A percentile compares a stretch with the other conserved stretches of the same genome.
phyloP scores from a whole-genome alignment of 1,139 yeast genomes.

The Kodamaea fungicola region DNA sequence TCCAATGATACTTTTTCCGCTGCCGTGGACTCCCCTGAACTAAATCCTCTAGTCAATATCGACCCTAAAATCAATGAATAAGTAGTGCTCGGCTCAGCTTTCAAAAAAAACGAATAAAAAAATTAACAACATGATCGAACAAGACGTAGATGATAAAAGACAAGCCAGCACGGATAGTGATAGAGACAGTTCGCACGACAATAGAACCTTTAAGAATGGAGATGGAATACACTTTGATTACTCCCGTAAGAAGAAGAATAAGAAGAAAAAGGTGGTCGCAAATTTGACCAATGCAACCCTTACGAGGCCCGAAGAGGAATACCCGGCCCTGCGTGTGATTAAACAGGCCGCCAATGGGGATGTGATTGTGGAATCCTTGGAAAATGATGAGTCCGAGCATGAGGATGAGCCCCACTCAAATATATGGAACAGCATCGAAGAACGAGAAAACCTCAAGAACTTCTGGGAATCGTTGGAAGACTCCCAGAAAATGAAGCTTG shows the following conservation, averaged over 20 bases:
- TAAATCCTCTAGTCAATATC: constrained; percentile 4
- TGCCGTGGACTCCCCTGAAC: constrained; percentile 2
- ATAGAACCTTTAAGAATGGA: constrained; percentile 30
- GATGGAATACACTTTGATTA: constrained; percentile 7
- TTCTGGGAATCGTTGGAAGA: constrained; percentile 72
- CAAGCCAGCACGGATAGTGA: background rate
- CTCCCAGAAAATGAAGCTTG: constrained; percentile 58
- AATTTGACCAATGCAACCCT: constrained; percentile 38
- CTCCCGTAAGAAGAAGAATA: constrained; percentile 25
- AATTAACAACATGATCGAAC: background rate
- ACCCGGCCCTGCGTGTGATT: constrained; percentile 70
- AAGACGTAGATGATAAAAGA: background rate
- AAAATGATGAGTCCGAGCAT: constrained; percentile 15
- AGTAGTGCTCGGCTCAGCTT: background rate
- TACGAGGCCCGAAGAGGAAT: constrained; percentile 57
- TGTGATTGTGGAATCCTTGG: constrained; percentile 58
- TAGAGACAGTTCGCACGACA: constrained; percentile 16
- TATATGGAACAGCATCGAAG: constrained; percentile 65
- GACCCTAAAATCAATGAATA: constrained; percentile 4
- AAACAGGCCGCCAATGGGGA: constrained; percentile 74
- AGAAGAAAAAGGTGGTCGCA: constrained; percentile 7
- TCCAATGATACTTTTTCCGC: background rate
- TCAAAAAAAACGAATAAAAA: background rate
- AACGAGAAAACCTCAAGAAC: constrained; percentile 52
- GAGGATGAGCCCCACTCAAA: constrained; percentile 19